A percentile compares a stretch with the other conserved stretches of the same genome.
Evolutionary conservation across 1,284 basidiomycete species (phyloP).

Genomic region (Apiotrichum gamsii): DNA sequence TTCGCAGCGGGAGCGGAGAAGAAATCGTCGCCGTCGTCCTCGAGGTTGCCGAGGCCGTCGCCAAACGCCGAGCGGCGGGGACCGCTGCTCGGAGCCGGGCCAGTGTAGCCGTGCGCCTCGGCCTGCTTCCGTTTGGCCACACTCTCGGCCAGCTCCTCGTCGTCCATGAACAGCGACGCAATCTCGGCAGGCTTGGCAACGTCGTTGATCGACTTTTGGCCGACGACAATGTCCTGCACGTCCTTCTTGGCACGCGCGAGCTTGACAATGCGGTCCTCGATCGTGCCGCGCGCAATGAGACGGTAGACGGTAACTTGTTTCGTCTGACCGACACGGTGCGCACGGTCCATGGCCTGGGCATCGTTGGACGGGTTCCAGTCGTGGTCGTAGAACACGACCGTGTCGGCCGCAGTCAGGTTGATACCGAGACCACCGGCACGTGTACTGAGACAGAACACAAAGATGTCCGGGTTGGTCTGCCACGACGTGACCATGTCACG

Average conservation of each 20-base stretch:
- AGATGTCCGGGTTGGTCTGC: conserved; percentile 95
- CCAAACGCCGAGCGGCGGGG: conserved; percentile 28
- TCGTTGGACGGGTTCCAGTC: conserved; percentile 99
- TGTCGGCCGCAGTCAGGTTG: conserved; percentile 96
- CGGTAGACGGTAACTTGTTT: conserved; percentile 99
- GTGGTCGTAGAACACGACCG: conserved; percentile 94
- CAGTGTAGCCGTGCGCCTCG: conserved; percentile 44
- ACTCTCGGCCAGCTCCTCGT: conserved; percentile 56
- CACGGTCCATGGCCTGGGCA: conserved; percentile 99
- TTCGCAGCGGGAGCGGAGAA: conserved; percentile 17
- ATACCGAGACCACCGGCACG: conserved; percentile 96
- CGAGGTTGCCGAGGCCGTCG: conserved; percentile 26
- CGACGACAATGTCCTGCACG: conserved; percentile 98
- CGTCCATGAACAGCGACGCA: conserved; percentile 88
- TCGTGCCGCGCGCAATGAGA: conserved; percentile 83
- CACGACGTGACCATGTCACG: conserved; percentile 99
- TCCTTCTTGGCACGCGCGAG: conserved; percentile 93
- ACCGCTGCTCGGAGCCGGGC: conserved; percentile 8
- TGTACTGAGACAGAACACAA: conserved; percentile 92
- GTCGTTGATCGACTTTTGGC: conserved; percentile 87
- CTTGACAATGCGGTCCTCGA: conserved; percentile 97
- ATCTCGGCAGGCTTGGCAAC: conserved; percentile 95
- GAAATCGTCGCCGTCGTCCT: conserved; percentile 39
- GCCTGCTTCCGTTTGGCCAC: conserved; percentile 47
- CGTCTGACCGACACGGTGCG: conserved; percentile 96